Evolutionary conservation across 306 rosid genomes (phyloP), one percentile per base, ranked within the genome.

Genomic region (Luffa aegyptiaca): DNA sequence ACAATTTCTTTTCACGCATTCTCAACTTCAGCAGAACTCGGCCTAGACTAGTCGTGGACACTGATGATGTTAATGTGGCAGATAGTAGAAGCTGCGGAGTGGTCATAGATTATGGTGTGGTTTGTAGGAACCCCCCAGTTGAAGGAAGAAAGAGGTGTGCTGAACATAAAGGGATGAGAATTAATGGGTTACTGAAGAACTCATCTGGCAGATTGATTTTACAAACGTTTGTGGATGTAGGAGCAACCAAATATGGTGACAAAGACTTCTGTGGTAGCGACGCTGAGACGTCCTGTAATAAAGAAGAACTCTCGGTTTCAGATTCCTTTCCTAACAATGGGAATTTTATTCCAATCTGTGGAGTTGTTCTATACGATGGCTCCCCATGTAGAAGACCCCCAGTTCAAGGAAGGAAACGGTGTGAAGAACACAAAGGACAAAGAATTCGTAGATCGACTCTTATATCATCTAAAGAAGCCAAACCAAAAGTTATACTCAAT

Each of bases 101-200:
- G 77, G 76, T 79, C 49, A 70, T 85, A 58, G 85, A 77, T 63
- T 83, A 88, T 74, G 96, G 90, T 8, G 82, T 85, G 14, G n/a
- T 89, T 33, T 94, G 98, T 83, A 83, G 61, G 81, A 88, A 53
- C 36, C 83, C 87, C 59, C 97, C 98, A 26, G 90, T 66, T 55
- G 88, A 82, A 75, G 89, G 95, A 86, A 88, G 91, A 84, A 70
- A 85, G 84, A 87, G 97, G 88, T 94, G 98, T 84, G 81, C 83
- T 63, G 89, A 87, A 78, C 98, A 94, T 86, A 88, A 86, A 84
- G 97, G 97, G 79, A 88, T 88, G 96, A 92, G 81, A 84, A 62
- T 77, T 80, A 82, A 80, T 37, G 82, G 53, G 58, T 59, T 76
- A 73, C 10, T 26, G 18, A 73, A 31, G 44, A 73, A 73, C 59